Evolutionary conservation across 345 rosid species (phyloP), one percentile per base, ranked within the genome.

Genomic region (Pistacia integerrima): DNA sequence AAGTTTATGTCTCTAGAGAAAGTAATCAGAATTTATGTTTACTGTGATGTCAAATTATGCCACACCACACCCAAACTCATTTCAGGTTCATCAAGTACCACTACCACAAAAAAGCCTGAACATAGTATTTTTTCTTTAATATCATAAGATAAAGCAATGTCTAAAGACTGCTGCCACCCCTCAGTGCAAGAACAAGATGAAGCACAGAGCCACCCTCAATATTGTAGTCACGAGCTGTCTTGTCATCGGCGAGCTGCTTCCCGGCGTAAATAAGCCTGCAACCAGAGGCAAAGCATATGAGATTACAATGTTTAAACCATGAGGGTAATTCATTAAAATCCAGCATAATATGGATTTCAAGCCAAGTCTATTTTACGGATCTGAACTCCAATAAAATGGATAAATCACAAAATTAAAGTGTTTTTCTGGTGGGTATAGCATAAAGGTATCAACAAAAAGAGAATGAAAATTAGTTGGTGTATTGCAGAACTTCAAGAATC

Each of bases 201-300:
- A 96, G 99, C 77, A 96, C 99, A 14, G 99, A 93, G 49, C 98
- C 99, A 61, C 99, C 99, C 75, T 93, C 98, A 13, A 96, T 91
- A 72, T 93, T 92, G 88, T 92, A 96, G 79, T 93, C 97, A 18
- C 85, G 82, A 51, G 99, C 98, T 1, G 98, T 93, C 72, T 92
- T 96, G 84, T 96, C 99, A 82, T 96, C 99, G 4, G 85, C 99
- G 44, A 96, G 97, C 90, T 96, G 97, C 85, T 92, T 96, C 1
- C 99, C 98, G 0, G 94, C 97, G 69, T 93, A 95, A 74, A 93
- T 95, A n/a, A 95, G 93, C 90, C 92, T 90, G 88, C 67, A 76
- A 77, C 41, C 25, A 58, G 35, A 68, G 56, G 46, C 17, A 4
- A 3, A 8, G 52, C 13, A 12, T n/a, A 13, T 64, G 61, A 74